Conservation (phyloP, 2,329 filamentous ascomycete species). For the Exophiala viscosa region DNA sequence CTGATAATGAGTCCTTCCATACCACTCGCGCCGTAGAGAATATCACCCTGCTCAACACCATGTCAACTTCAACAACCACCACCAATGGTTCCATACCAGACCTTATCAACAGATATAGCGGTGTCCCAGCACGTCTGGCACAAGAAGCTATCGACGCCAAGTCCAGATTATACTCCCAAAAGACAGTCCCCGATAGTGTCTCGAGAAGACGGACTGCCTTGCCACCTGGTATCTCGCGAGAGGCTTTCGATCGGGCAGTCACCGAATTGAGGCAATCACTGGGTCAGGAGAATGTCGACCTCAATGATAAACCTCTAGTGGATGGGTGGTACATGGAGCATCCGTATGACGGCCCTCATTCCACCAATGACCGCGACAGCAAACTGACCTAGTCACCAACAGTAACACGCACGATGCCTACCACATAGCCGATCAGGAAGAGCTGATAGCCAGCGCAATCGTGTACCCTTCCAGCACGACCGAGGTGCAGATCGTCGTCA, state of each 20-base stretch:
- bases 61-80: slow-evolving; percentile 11
- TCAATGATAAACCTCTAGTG: slow-evolving; percentile 28
- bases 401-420: slow-evolving; percentile 43
- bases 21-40: background rate
- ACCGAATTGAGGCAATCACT: slow-evolving; percentile 19
- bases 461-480: slow-evolving; percentile 37
- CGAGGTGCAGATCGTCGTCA: slow-evolving; percentile 34
- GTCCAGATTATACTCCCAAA: slow-evolving; percentile 22
- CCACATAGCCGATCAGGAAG: slow-evolving; percentile 42
- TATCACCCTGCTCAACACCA: background rate
- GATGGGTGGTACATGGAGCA: slow-evolving; percentile 39
- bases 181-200: slow-evolving; percentile 23
- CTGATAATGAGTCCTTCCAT: too few relatives aligned
- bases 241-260: slow-evolving; percentile 24
- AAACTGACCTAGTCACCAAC: background rate
- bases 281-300: slow-evolving; percentile 23
- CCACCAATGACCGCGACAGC: background rate
- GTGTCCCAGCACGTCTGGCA: slow-evolving; percentile 18
- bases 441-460: slow-evolving; percentile 43
- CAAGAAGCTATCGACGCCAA: slow-evolving; percentile 24
- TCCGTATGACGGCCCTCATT: slow-evolving; percentile 29
- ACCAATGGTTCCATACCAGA: slow-evolving; percentile 14
- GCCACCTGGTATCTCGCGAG: slow-evolving; percentile 21
- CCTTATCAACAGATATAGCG: slow-evolving; percentile 16
- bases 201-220: slow-evolving; percentile 13